Base-by-base conservation (phyloP, 495 filamentous ascomycete genomes). In the Aspergillus baeticus region DNA sequence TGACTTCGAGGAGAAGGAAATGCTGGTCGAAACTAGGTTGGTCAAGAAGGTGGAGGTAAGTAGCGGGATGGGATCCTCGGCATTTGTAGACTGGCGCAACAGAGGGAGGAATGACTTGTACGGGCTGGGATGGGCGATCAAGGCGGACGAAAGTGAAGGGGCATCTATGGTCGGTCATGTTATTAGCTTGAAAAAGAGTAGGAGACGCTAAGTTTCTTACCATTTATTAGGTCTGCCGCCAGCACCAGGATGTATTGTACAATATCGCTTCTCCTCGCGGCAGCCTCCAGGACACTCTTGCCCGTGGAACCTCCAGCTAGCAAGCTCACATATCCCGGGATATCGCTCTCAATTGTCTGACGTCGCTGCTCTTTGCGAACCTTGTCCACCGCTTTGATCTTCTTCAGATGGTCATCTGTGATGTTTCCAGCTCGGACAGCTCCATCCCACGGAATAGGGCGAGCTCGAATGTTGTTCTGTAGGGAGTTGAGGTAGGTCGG, bases 401-500 rank as follows among this genome's bases (percentile, higher is more conserved):
- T 92, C 77, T 88, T 92, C 63, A 97, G 81, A 68, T 99, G 91
- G 51, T 88, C 86, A 60, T 97, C 94, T 47, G 91, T 96, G 74
- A 99, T 90, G 66, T 90, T 93, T 62, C 90, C 89, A 65, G 90
- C 90, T 69, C 94, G 87, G 61, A 95, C 91, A 63, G 95, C 92
- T 58, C 94, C 94, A 70, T 98, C 95, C 94, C 94, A 99, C 42
- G 93, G 91, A 69, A 99, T 96, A 62, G 92, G 93, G 51, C 94
- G 83, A 58, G 86, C 84, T 62, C 95, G 89, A 67, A 96, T 96
- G 76, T 97, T 97, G 77, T 88, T 92, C 76, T 96, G 93, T 54
- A 96, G 80, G 55, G 91, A 92, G 63, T 83, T 85, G 55, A 98
- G 88, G 70, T 97, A 96, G 57, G 87, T 86, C 52, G 92, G 92